A percentile compares a stretch with the other conserved stretches of the same genome.
Evolutionary conservation across 345 rosid genomes (phyloP).

Genomic region (Aquilaria yunnanensis): DNA sequence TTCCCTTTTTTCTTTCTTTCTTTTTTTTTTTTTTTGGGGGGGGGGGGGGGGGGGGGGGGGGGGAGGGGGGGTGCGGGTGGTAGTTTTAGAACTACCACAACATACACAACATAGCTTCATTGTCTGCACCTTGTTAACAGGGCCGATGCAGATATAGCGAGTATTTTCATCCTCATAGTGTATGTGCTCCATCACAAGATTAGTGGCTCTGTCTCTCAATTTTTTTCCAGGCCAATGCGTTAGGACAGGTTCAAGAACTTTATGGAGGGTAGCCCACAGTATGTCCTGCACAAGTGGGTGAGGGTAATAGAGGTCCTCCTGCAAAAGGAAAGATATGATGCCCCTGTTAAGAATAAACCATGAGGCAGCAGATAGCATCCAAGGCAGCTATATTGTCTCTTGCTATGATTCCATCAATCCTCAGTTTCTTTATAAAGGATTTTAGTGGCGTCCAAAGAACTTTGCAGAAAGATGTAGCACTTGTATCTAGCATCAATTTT

Average conservation of each 20-base stretch:
- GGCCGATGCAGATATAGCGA: conserved; percentile 92
- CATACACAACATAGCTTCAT: background rate
- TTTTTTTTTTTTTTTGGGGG: no score
- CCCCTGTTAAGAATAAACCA: conserved; percentile 17
- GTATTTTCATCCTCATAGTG: conserved; percentile 97
- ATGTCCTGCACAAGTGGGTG: conserved; percentile 86
- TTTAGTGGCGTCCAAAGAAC: no score
- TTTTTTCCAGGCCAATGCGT: conserved; percentile 87
- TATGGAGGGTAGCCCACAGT: conserved; percentile 74
- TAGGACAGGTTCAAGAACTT: conserved; percentile 68
- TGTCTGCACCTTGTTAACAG: conserved; percentile 76
- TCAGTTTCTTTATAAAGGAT: no score
- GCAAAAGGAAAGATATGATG: conserved; percentile 17
- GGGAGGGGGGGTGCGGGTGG: no score
- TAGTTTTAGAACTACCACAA: no score
- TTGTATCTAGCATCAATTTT: no score
- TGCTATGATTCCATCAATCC: no score
- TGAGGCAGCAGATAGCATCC: background rate
- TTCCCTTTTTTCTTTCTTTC: no score
- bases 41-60: no score
- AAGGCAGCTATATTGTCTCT: no score
- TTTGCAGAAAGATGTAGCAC: no score
- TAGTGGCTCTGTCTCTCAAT: conserved; percentile 83
- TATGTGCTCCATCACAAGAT: conserved; percentile 54
- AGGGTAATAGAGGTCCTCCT: conserved; percentile 98